Evolutionary conservation across 345 rosid species (phyloP).

Genomic region (Eucalyptus camaldulensis): DNA sequence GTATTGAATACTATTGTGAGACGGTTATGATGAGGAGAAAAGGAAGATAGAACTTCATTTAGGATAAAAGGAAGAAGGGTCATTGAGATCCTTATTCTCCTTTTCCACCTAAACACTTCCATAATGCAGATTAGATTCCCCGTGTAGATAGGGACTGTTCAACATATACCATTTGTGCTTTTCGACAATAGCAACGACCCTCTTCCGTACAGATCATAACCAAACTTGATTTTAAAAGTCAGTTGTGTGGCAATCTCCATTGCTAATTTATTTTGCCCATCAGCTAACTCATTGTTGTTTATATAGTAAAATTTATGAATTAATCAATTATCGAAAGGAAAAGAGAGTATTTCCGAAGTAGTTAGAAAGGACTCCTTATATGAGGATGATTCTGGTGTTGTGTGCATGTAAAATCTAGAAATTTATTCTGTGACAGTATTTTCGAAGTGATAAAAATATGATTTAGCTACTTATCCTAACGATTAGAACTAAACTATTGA

Average conservation of each 20-base stretch:
- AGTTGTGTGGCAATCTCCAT: not conserved
- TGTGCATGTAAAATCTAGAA: rapidly evolving
- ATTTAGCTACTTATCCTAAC: too few relatives aligned
- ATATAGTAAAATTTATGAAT: not conserved
- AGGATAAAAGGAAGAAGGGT: not conserved
- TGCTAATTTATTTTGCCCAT: not conserved
- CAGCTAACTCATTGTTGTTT: not conserved
- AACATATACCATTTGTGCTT: not conserved
- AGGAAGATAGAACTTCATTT: not conserved
- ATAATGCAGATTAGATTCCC: not conserved
- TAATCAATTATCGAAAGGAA: not conserved
- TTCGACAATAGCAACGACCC: not conserved
- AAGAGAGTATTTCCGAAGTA: not conserved
- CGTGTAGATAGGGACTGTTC: not conserved
- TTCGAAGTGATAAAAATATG: not conserved
- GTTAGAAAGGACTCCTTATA: not conserved
- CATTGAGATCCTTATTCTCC: not conserved
- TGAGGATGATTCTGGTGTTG: not conserved
- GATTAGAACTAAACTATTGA: too few relatives aligned
- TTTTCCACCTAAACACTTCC: not conserved
- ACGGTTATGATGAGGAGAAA: not conserved
- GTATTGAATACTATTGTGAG: not conserved
- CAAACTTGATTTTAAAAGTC: not conserved
- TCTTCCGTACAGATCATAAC: not conserved
- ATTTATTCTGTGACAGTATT: not conserved